Percentiles rank a stretch among this genome's conserved stretches.
phyloP scores from a whole-genome alignment of 1,284 basidiomycete species.

The Sporisorium iseilematis-ciliati region DNA sequence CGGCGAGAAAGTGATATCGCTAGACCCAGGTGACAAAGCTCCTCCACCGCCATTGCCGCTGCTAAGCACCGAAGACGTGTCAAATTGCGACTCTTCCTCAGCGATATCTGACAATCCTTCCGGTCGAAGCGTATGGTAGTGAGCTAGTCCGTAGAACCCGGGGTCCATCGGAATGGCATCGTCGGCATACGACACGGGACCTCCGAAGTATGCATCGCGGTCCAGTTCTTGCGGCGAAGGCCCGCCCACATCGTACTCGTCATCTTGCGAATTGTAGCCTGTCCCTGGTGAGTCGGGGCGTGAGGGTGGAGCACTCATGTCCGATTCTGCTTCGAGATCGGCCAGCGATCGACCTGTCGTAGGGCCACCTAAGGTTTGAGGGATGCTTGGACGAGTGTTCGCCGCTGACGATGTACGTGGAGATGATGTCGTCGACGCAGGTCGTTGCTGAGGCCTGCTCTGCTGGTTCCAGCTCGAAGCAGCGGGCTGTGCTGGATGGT shows the following conservation, averaged over 20 bases:
- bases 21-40: slow-evolving; percentile 20
- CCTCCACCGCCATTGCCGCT: slow-evolving; percentile 31
- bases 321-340: slow-evolving; percentile 41
- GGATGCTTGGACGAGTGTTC: neutral
- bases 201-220: slow-evolving; percentile 31
- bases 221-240: slow-evolving; percentile 32
- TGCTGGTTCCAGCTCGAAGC: slow-evolving; percentile 6
- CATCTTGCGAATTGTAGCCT: slow-evolving; percentile 23
- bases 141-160: slow-evolving; percentile 47
- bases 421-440: slow-evolving; percentile 2
- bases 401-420: slow-evolving; percentile 2
- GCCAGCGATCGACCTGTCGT: slow-evolving; percentile 30
- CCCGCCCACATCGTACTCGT: slow-evolving; percentile 22
- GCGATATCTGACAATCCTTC: slow-evolving; percentile 62
- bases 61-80: slow-evolving; percentile 41
- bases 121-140: slow-evolving; percentile 48
- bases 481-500: slow-evolving; percentile 16
- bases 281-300: slow-evolving; percentile 32
- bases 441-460: slow-evolving; percentile 2
- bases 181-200: slow-evolving; percentile 37
- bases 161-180: slow-evolving; percentile 50
- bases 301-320: slow-evolving; percentile 26
- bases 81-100: slow-evolving; percentile 55
- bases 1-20: slow-evolving; percentile 20
- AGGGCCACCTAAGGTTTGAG: slow-evolving; percentile 7